Evolutionary conservation across 352 stramenopile species (phyloP), one percentile per base, ranked within the genome.

Genomic region (Globisporangium canariense): DNA sequence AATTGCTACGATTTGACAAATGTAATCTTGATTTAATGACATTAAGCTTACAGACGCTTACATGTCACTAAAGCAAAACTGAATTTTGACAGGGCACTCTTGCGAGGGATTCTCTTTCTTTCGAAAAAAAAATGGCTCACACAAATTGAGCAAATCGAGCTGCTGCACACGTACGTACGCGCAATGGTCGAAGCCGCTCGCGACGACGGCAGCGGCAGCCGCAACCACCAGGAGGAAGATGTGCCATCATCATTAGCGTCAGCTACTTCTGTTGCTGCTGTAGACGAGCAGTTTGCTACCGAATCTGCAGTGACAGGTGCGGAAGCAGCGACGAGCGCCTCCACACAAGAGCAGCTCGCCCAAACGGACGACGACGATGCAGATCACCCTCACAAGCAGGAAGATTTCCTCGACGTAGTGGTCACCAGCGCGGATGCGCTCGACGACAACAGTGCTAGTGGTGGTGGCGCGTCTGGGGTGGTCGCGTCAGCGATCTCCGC

Each of bases 371-470:
- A 55, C 41, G 58, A 68, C 4, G 59, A 65, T 4, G 30, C 63
- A 16, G 45, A 57, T n/a, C 67, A 83, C 4, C 51, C 61, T 45
- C 56, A 49, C 6, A n/a, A 22, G n/a, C 45, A 25, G 14, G 71
- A 81, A 34, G 69, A 65, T 2, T 78, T 78, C 25, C 67, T 90
- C 1, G 76, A 89, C 46, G 79, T 91, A 4, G 79, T 90, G 1
- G 77, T 91, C 36, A 90, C 81, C n/a, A 85, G 76, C 40, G 79
- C 88, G 4, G 80, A 90, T 28, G 58, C 68, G 25, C 60, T 68
- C 3, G 60, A 73, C 13, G 57, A 16, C 9, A 38, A 1, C 22
- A 62, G 10, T 25, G 4, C 4, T 22, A 43, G 47, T 4, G 51
- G 54, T 13, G 65, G 64, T 45, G 68, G 67, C 0, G 56, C 74